Conservation (phyloP, 106 monocot genomes). For the Chionographis japonica region DNA sequence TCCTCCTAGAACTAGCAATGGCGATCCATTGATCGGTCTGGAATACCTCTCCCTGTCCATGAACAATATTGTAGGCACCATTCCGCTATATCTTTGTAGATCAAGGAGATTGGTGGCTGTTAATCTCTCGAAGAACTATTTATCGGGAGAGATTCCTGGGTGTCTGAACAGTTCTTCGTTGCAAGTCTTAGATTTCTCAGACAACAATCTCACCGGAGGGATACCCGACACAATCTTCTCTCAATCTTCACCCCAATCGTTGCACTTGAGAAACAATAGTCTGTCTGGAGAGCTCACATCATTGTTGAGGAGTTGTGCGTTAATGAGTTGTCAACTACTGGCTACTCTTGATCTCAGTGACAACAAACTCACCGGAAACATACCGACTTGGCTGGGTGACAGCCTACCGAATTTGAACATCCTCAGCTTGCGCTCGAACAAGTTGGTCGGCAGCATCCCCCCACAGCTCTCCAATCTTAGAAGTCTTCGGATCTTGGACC, state of each 20-base stretch:
- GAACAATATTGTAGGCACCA: background rate
- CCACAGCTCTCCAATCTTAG: background rate
- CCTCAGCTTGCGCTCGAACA: conserved; percentile 10
- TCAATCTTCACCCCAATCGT: background rate
- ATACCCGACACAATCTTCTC: conserved; percentile 7
- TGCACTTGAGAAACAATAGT: conserved; percentile 10
- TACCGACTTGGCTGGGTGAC: conserved; percentile 8
- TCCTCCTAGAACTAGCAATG: too few relatives aligned
- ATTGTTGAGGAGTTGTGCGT: background rate
- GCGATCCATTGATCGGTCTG: background rate
- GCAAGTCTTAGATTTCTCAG: background rate
- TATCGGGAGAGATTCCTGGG: conserved; percentile 20
- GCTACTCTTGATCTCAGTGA: background rate
- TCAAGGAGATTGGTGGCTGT: background rate
- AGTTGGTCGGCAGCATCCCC: conserved; percentile 4
- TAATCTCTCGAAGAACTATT: conserved; percentile 15
- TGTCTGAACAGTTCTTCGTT: conserved; percentile 5
- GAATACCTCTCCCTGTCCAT: background rate
- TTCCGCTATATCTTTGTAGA: conserved; percentile 12
- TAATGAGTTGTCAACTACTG: too few relatives aligned
- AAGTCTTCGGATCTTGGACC: conserved; percentile 6
- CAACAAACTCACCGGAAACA: background rate
- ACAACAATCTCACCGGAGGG: conserved; percentile 13
- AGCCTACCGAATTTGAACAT: background rate
- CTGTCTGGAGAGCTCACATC: background rate